These are phyloP conservation scores for Beauveria medogensis DNA, from an alignment of 2,329 filamentous ascomycete species.

Conservation along the genomic window DNA sequence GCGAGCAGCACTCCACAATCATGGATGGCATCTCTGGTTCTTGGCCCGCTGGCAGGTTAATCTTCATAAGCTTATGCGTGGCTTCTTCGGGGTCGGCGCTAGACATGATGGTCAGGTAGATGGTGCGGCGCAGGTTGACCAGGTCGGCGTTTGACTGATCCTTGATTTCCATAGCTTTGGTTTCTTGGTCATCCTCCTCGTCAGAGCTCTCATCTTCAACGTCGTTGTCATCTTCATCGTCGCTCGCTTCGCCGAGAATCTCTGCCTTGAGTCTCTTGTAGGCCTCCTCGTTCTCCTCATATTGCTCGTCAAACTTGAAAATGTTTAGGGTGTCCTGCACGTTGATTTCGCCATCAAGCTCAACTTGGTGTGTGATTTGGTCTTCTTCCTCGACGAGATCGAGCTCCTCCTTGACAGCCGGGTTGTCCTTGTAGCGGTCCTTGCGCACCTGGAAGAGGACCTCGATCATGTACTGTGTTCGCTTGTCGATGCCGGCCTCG, in stretches of 20 bases:
- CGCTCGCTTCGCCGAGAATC: constrained; percentile 88
- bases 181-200: constrained; percentile 64
- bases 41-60: constrained; percentile 77
- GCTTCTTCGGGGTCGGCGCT: constrained; percentile 94
- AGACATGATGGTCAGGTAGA: constrained; percentile 96
- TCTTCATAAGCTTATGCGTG: constrained; percentile 92
- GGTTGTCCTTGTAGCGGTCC: constrained; percentile 94
- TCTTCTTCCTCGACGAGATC: constrained; percentile 97
- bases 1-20: constrained; percentile 94
- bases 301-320: constrained; percentile 88
- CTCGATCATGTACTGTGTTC: constrained; percentile 99
- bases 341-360: constrained; percentile 75
- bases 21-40: constrained; percentile 90
- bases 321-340: constrained; percentile 85
- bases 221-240: constrained; percentile 64
- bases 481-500: constrained; percentile 93
- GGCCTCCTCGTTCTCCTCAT: constrained; percentile 81
- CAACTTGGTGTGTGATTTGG: constrained; percentile 84
- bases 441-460: constrained; percentile 94
- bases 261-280: constrained; percentile 89
- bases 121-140: constrained; percentile 85
- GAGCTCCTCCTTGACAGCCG: constrained; percentile 80
- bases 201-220: constrained; percentile 61
- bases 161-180: constrained; percentile 87
- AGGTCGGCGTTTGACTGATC: constrained; percentile 95